Percentiles rank a stretch among this genome's conserved stretches.
Conservation (phyloP, 2,329 filamentous ascomycete genomes). For the Aspergillus nomiae region DNA sequence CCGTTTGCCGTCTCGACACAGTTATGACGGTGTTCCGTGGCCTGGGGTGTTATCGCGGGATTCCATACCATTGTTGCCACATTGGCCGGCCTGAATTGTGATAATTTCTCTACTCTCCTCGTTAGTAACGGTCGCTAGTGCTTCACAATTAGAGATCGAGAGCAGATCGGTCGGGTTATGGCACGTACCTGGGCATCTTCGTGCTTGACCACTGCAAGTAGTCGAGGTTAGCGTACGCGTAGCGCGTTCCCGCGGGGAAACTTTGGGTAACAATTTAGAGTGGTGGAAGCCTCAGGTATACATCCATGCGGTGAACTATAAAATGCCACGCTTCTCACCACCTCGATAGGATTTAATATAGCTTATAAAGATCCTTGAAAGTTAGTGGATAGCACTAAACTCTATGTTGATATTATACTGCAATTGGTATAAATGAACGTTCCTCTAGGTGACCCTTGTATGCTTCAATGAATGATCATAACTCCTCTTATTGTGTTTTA, state of each 20-base stretch:
- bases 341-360: neutral
- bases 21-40: neutral
- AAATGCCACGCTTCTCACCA: neutral
- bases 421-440: neutral
- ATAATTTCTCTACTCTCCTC: slow-evolving; percentile 80
- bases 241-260: slow-evolving; percentile 39
- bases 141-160: neutral
- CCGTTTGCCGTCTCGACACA: neutral
- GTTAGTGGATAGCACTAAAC: neutral
- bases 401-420: neutral
- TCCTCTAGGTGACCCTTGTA: neutral
- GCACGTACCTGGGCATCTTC: slow-evolving; percentile 43
- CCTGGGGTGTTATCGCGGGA: neutral
- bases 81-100: slow-evolving; percentile 97
- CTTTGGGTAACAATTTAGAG: slow-evolving; percentile 20
- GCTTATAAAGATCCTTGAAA: neutral
- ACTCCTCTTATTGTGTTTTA: too few relatives aligned
- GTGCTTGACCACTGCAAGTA: slow-evolving; percentile 26
- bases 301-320: neutral
- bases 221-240: slow-evolving; percentile 36
- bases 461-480: neutral
- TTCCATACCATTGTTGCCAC: slow-evolving; percentile 92
- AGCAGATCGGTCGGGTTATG: neutral
- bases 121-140: slow-evolving; percentile 11
- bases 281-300: slow-evolving; percentile 29